These are phyloP conservation scores for Musa troglodytarum DNA, from an alignment of 176 grass and related monocot genomes.

Conservation along the genomic window DNA sequence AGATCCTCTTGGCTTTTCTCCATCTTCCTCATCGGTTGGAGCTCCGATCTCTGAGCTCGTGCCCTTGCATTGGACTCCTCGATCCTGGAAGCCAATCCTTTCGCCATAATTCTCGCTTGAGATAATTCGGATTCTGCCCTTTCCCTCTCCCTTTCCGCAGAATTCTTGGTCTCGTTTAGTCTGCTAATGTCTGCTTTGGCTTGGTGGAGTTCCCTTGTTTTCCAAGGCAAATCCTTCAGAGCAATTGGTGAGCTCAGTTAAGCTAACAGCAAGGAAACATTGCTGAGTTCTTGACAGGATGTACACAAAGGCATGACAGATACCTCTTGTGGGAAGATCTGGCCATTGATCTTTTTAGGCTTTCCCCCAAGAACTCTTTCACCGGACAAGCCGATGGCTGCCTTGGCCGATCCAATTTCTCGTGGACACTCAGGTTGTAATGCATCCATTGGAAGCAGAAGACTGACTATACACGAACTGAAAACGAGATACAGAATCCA, in stretches of 20 bases:
- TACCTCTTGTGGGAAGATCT: constrained; percentile 44
- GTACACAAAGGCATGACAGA: background rate
- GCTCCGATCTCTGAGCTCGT: constrained; percentile 23
- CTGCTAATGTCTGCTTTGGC: constrained; percentile 31
- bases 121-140: constrained; percentile 44
- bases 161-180: constrained; percentile 39
- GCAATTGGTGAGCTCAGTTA: background rate
- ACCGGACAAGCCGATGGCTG: constrained; percentile 61
- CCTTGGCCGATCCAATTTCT: constrained; percentile 52
- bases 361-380: constrained; percentile 59
- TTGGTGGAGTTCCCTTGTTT: constrained; percentile 26
- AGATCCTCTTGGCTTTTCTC: background rate
- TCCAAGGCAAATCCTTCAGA: constrained; percentile 31
- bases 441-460: constrained; percentile 30
- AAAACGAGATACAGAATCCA: background rate
- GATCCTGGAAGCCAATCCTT: constrained; percentile 42
- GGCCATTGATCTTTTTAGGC: constrained; percentile 22
- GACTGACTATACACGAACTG: background rate
- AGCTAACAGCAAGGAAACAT: constrained; percentile 11
- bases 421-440: constrained; percentile 31
- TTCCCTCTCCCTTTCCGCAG: constrained; percentile 41
- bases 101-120: constrained; percentile 27
- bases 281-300: background rate
- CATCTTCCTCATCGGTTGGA: constrained; percentile 3
- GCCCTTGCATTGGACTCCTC: constrained; percentile 41